phyloP scores from a whole-genome alignment of 2,329 filamentous ascomycete species.

The Xylaria sp. region DNA sequence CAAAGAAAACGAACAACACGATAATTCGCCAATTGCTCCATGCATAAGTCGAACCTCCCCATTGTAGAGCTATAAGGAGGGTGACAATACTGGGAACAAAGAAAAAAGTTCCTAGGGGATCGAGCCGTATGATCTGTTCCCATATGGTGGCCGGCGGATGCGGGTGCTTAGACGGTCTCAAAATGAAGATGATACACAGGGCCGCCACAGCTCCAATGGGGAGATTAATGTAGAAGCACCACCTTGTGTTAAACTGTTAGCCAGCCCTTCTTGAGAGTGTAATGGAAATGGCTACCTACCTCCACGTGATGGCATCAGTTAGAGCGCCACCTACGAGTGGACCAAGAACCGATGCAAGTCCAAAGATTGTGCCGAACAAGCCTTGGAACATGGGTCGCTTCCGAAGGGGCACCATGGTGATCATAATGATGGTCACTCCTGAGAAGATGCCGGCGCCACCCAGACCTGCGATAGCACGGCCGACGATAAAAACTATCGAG shows the following conservation, averaged over 20 bases:
- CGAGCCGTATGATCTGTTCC: slow-evolving; percentile 60
- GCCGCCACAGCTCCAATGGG: slow-evolving; percentile 65
- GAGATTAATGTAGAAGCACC: slow-evolving; percentile 71
- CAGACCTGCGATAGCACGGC: slow-evolving; percentile 66
- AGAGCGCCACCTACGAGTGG: slow-evolving; percentile 66
- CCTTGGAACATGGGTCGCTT: slow-evolving; percentile 69
- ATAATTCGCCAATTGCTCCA: slow-evolving; percentile 67
- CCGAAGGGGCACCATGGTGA: slow-evolving; percentile 68
- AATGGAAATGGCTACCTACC: slow-evolving; percentile 44
- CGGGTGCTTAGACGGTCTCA: slow-evolving; percentile 54
- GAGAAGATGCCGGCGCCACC: slow-evolving; percentile 69
- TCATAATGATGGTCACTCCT: slow-evolving; percentile 66
- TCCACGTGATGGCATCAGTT: slow-evolving; percentile 61
- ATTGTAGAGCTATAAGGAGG: slow-evolving; percentile 71
- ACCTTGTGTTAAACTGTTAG: slow-evolving; percentile 43
- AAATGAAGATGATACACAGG: slow-evolving; percentile 61
- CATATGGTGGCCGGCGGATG: slow-evolving; percentile 43
- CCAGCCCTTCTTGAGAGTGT: slow-evolving; percentile 9
- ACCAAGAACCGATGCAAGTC: slow-evolving; percentile 64
- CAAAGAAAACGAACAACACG: slow-evolving; percentile 64
- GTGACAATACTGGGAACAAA: slow-evolving; percentile 70
- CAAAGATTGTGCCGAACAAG: slow-evolving; percentile 66
- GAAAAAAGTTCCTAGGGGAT: slow-evolving; percentile 69
- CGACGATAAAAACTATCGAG: slow-evolving; percentile 65
- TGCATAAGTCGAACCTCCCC: slow-evolving; percentile 63